phyloP scores from a whole-genome alignment of 805 yeast genomes.

The Vanderwaltozyma yarrowii region DNA sequence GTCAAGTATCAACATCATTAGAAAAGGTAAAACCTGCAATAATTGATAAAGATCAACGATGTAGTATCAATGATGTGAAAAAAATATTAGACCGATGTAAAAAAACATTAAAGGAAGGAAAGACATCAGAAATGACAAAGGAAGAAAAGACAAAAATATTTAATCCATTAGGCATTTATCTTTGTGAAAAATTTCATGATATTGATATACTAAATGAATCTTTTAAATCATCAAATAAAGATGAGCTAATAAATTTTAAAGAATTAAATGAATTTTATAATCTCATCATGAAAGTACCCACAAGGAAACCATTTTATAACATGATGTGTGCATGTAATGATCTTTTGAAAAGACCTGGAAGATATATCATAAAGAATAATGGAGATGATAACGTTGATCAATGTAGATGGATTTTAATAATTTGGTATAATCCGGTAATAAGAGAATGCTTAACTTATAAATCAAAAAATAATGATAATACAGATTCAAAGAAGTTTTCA shows the following conservation, averaged over 20 bases:
- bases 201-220: constrained; percentile 42
- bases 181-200: constrained; percentile 40
- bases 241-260: constrained; percentile 34
- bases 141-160: constrained; percentile 25
- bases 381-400: constrained; percentile 11
- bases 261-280: constrained; percentile 40
- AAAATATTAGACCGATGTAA: constrained; percentile 3
- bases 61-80: constrained; percentile 5
- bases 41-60: background rate
- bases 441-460: constrained; percentile 32
- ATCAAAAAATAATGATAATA: constrained; percentile 14
- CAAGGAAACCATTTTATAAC: constrained; percentile 48
- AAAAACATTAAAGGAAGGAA: constrained; percentile 2
- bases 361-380: constrained; percentile 29
- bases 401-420: constrained; percentile 50
- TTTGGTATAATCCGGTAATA: constrained; percentile 60
- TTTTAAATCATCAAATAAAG: constrained; percentile 26
- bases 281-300: constrained; percentile 41
- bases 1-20: constrained; percentile 38
- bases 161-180: constrained; percentile 40
- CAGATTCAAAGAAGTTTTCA: background rate
- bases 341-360: constrained; percentile 40
- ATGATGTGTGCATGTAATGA: constrained; percentile 43
- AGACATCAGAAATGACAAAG: constrained; percentile 2
- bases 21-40: background rate